Base-by-base conservation (phyloP, 345 rosid genomes). In the Rhodamnia rubescens region DNA sequence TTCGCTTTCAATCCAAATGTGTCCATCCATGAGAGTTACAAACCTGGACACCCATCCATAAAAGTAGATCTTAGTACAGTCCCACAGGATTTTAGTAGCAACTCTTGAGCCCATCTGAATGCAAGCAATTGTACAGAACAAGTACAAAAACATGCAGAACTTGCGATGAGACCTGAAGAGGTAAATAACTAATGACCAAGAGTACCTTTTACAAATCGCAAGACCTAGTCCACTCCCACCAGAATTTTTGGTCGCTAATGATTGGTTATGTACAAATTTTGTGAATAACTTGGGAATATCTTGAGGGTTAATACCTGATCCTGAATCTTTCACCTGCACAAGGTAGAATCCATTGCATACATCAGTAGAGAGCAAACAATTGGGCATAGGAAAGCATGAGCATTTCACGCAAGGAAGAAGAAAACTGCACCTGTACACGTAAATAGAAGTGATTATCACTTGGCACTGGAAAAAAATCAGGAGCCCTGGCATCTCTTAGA, bases 211-310 rank as follows among this genome's bases (percentile, higher is more conserved):
- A 92, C 97, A 98, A 89, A 98, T 98, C 82, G 99, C 99, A 83
- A 95, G 98, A 74, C 99, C 99, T 85, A 98, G 98, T 85, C 99
- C 99, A 88, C 94, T 95, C 88, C 99, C 99, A 87, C 91, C 90
- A 8, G 97, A 90, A 89, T 91, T 95, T 92, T 91, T 91, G 74
- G 94, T 86, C 14, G 92, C 92, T 81, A 87, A 84, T 85, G 98
- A 87, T 85, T 95, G 99, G 84, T 91, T 91, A 87, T 98, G 95
- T 8, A 95, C 96, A 94, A 98, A 98, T 90, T 94, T 96, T 54
- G 98, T 96, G 87, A 98, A 96, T 56, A 95, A 82, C 87, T 93
- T 95, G 24, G 97, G 98, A 88, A 93, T 91, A 85, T 98, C 99
- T 92, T 93, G 98, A 27, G 98, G 95, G 83, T 91, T 95, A 85